Conservation (phyloP, 2,329 filamentous ascomycete genomes). For the Boeremia lycopersici region DNA sequence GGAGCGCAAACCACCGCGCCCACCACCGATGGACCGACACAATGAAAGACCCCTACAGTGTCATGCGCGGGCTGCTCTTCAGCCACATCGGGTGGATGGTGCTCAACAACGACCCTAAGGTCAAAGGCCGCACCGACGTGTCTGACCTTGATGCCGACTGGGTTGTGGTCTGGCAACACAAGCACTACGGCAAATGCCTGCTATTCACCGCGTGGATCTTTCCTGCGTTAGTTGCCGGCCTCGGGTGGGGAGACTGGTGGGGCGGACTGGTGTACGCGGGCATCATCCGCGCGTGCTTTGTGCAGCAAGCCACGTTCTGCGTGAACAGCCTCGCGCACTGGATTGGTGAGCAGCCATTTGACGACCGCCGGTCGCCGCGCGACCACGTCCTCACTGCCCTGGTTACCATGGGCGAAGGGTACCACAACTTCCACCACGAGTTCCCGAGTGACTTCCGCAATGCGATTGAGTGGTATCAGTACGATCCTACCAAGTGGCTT, state of each 20-base stretch:
- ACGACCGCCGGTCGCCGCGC: constrained; percentile 46
- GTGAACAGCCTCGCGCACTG: constrained; percentile 60
- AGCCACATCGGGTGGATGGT: constrained; percentile 58
- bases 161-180: constrained; percentile 56
- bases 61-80: constrained; percentile 55
- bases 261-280: constrained; percentile 57
- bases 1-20: constrained; percentile 56
- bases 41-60: constrained; percentile 56
- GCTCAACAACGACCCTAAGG: constrained; percentile 57
- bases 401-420: constrained; percentile 50
- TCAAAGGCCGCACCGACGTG: constrained; percentile 56
- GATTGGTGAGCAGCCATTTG: constrained; percentile 54
- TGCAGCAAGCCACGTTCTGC: constrained; percentile 59
- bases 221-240: constrained; percentile 53
- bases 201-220: constrained; percentile 52
- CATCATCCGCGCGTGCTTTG: constrained; percentile 55
- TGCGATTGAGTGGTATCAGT: constrained; percentile 47
- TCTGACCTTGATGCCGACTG: constrained; percentile 57
- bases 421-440: constrained; percentile 52
- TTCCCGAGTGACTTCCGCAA: constrained; percentile 51
- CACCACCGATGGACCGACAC: constrained; percentile 59
- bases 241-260: constrained; percentile 55
- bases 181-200: constrained; percentile 51
- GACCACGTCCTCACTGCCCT: constrained; percentile 48
- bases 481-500: constrained; percentile 51